Evolutionary conservation across 2,329 filamentous ascomycete genomes (phyloP).

Genomic region (Cryphonectria parasitica): DNA sequence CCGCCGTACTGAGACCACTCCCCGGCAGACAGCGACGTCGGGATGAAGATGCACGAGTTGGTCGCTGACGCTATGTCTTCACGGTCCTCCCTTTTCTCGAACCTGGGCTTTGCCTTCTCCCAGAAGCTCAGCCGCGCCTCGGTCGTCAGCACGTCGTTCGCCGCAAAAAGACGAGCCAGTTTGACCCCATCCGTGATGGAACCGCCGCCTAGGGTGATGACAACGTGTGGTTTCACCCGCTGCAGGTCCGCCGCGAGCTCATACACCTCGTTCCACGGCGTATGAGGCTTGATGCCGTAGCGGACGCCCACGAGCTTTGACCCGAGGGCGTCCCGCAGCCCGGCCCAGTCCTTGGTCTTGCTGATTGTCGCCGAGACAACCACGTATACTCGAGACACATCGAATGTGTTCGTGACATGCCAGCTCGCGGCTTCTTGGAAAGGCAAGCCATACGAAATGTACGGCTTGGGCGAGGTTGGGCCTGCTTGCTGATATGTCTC

Average conservation of each 20-base stretch:
- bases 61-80: background rate
- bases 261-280: constrained; percentile 29
- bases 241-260: constrained; percentile 24
- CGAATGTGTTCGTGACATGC: constrained; percentile 23
- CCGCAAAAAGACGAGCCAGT: constrained; percentile 23
- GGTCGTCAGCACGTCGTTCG: constrained; percentile 29
- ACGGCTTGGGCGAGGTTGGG: constrained; percentile 17
- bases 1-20: constrained; percentile 4
- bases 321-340: constrained; percentile 22
- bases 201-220: constrained; percentile 31
- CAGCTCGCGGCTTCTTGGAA: constrained; percentile 26
- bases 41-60: constrained; percentile 11
- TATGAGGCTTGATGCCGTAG: constrained; percentile 31
- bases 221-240: constrained; percentile 21
- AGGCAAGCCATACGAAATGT: constrained; percentile 26
- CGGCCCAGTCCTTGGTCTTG: constrained; percentile 29
- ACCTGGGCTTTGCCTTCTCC: background rate
- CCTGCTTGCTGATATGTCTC: constrained; percentile 3
- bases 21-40: constrained; percentile 17
- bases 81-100: background rate
- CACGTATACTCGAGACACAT: constrained; percentile 27
- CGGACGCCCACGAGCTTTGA: constrained; percentile 25
- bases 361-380: constrained; percentile 29
- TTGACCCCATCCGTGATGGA: constrained; percentile 32
- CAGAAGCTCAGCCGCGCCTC: constrained; percentile 25